phyloP scores from a whole-genome alignment of 495 filamentous ascomycete species.

The Hapsidospora chrysogenum region DNA sequence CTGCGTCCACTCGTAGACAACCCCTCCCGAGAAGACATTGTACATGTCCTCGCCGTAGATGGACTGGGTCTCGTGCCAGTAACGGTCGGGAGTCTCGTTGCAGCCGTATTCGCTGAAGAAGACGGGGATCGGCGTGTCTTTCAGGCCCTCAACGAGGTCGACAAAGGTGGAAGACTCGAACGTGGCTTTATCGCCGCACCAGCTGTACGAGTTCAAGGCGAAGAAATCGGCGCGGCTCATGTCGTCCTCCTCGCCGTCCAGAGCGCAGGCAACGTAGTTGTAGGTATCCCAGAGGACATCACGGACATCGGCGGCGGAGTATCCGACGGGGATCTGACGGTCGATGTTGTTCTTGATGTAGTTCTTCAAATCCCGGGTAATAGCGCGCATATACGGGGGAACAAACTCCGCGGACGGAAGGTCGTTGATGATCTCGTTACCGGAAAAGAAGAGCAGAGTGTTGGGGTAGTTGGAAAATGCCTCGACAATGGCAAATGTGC shows the following conservation, averaged over 20 bases:
- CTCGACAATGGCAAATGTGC: slow-evolving; percentile 82
- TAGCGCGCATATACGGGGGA: slow-evolving; percentile 52
- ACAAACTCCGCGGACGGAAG: slow-evolving; percentile 31
- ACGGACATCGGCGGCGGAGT: slow-evolving; percentile 89
- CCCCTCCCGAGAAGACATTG: slow-evolving; percentile 60
- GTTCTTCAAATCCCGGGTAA: slow-evolving; percentile 72
- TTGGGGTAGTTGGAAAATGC: slow-evolving; percentile 91
- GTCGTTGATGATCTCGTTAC: slow-evolving; percentile 86
- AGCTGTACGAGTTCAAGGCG: slow-evolving; percentile 88
- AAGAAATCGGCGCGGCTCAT: slow-evolving; percentile 67
- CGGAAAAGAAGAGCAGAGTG: slow-evolving; percentile 78
- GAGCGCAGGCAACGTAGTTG: slow-evolving; percentile 72
- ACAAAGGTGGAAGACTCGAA: slow-evolving; percentile 59
- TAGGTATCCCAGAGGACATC: slow-evolving; percentile 60
- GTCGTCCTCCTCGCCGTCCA: slow-evolving; percentile 44
- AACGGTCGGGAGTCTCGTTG: slow-evolving; percentile 62
- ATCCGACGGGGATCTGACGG: slow-evolving; percentile 67
- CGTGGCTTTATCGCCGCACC: slow-evolving; percentile 60
- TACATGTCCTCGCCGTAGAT: slow-evolving; percentile 76
- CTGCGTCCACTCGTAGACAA: slow-evolving; percentile 78
- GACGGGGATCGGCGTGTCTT: slow-evolving; percentile 57
- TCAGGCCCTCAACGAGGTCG: slow-evolving; percentile 51
- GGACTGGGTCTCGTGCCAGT: slow-evolving; percentile 66
- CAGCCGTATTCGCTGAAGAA: slow-evolving; percentile 98
- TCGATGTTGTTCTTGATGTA: slow-evolving; percentile 60